Conservation (phyloP, 2,329 filamentous ascomycete genomes). For the Hypoxylon sp. region DNA sequence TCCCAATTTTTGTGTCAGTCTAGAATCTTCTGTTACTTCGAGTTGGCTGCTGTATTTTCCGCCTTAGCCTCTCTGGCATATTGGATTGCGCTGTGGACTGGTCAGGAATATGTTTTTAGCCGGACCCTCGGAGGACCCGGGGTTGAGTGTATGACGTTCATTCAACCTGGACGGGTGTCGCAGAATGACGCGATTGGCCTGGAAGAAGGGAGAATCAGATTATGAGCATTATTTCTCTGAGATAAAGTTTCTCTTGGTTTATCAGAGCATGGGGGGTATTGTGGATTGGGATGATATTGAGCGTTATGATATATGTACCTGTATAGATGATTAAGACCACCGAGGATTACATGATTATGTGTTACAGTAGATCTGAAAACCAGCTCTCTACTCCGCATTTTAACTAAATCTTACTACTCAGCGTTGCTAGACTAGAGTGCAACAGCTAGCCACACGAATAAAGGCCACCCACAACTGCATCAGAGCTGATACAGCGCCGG, state of each 20-base stretch:
- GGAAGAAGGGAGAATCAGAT: constrained; percentile 23
- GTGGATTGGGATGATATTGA: neutral
- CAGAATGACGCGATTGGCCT: constrained; percentile 13
- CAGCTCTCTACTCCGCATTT: constrained; percentile 7
- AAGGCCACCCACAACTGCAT: constrained; percentile 4
- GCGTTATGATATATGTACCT: neutral
- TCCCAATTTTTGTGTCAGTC: neutral
- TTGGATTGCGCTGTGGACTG: constrained; percentile 6
- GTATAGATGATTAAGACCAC: neutral
- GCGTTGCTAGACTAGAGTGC: constrained; percentile 6
- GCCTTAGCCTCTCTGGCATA: constrained; percentile 11
- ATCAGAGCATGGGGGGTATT: neutral
- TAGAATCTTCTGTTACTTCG: neutral
- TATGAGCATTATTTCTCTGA: constrained; percentile 14
- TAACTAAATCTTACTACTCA: constrained; percentile 4
- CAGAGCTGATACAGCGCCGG: neutral
- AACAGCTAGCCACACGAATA: constrained; percentile 6
- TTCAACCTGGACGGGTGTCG: constrained; percentile 1
- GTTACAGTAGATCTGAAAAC: neutral
- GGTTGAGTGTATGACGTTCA: constrained; percentile 33
- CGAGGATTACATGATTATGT: neutral
- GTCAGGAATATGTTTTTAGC: constrained; percentile 29
- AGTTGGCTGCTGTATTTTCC: constrained; percentile 11
- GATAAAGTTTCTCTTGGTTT: neutral
- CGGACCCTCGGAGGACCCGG: constrained; percentile 29